phyloP scores from a whole-genome alignment of 192 early-diverging fungal genomes.

The Diversispora epigaea region DNA sequence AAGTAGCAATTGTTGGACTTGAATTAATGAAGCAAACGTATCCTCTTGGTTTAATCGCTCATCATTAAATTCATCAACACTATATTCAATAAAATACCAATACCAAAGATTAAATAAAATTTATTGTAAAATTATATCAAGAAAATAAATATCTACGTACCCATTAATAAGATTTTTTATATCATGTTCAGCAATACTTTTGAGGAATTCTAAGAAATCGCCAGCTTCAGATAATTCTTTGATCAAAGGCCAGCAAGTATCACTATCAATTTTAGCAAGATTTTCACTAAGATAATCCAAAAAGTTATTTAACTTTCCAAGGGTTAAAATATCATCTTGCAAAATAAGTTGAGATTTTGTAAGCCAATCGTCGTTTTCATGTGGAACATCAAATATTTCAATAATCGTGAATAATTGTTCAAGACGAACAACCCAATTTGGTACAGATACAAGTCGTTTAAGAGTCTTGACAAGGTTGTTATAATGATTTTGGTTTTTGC shows the following conservation, averaged over 20 bases:
- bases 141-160: too few species aligned
- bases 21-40: slow-evolving; percentile 7
- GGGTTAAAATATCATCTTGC: background rate
- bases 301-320: background rate
- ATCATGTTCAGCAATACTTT: slow-evolving; percentile 3
- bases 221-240: slow-evolving; percentile 2
- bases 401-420: background rate
- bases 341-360: background rate
- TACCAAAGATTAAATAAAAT: too few species aligned
- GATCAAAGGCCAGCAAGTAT: slow-evolving; percentile 21
- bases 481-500: background rate
- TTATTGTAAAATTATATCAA: too few species aligned
- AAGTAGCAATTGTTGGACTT: slow-evolving; percentile 23
- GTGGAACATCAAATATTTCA: background rate
- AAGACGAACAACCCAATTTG: background rate
- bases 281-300: background rate
- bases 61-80: slow-evolving; percentile 19
- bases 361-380: background rate
- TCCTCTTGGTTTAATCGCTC: slow-evolving; percentile 28
- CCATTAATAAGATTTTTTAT: slow-evolving; percentile 29
- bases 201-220: slow-evolving; percentile 8
- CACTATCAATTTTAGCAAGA: background rate
- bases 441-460: background rate
- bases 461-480: background rate
- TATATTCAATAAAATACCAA: too few species aligned